Evolutionary conservation across 495 filamentous ascomycete species (phyloP), one percentile per base, ranked within the genome.

Genomic region (Wilcoxina mikolae): DNA sequence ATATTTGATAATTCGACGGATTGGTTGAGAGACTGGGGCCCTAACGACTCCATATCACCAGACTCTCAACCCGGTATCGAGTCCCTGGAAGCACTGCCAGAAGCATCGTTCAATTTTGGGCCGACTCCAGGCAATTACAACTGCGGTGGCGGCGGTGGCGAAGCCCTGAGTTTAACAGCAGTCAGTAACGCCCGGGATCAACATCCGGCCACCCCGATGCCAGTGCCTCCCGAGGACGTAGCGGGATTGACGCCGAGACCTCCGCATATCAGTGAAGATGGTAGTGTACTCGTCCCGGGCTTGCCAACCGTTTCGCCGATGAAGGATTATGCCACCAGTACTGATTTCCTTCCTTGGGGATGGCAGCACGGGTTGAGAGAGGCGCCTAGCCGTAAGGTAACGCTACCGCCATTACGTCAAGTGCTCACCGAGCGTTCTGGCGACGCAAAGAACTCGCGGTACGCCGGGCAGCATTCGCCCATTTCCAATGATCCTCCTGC

Each of bases 21-120:
- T 42, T 66, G 63, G 63, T 42, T 66, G 17, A 58, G 63, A 47
- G 62, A 61, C 26, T 66, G 63, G 63, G 63, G 63, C 11, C 27
- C 55, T 46, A 33, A 57, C 42, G 12, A 53, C 4, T 54, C 26
- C 41, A 58, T 52, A 28, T 55, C 44, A 11, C 28, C 23, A 41
- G 51, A 17, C 39, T 59, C 27, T 2, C 49, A 52, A 23, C 28
- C 28, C 4, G 49, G 49, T 2, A 10, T 38, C 12, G 49, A 52
- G 15, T 5, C 45, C 20, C 4, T 49, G 11, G 27, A 49, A 12
- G 20, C 4, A 5, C 23, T 49, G 4, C 39, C 39, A 5, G 39
- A 43, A 12, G 7, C 17, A 9, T 9, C 39, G 11, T 31, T 49
- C 45, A 18, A 5, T 7, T 12, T 49, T 5, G 45, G 45, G 18